phyloP scores from a whole-genome alignment of 352 stramenopile species.

The Aphanomyces invadans region DNA sequence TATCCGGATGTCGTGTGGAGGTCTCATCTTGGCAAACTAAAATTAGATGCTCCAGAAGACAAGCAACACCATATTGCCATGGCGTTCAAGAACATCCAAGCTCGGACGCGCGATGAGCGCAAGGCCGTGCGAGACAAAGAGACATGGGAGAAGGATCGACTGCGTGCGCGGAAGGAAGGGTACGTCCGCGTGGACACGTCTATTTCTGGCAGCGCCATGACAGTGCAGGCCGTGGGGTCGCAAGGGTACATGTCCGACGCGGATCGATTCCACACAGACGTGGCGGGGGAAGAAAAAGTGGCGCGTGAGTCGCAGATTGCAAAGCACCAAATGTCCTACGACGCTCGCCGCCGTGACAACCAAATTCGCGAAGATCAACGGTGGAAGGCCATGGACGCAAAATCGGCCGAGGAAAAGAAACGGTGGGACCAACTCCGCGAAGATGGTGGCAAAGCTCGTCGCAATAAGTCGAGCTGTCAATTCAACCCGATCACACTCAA shows the following conservation, averaged over 20 bases:
- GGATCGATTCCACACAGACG: constrained; percentile 87
- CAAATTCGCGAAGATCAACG: constrained; percentile 68
- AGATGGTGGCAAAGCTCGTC: constrained; percentile 67
- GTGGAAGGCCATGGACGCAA: constrained; percentile 77
- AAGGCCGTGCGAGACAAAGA: constrained; percentile 71
- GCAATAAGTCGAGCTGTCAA: constrained; percentile 78
- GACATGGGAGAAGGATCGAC: constrained; percentile 60
- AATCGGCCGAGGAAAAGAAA: constrained; percentile 55
- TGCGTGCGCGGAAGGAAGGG: constrained; percentile 55
- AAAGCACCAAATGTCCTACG: constrained; percentile 50
- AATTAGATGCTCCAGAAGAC: constrained; percentile 2
- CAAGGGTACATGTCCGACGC: constrained; percentile 79
- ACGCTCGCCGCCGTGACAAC: constrained; percentile 48
- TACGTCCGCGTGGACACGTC: constrained; percentile 65
- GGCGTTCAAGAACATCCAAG: constrained; percentile 75
- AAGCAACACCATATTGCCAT: constrained; percentile 3
- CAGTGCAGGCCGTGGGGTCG: constrained; percentile 48
- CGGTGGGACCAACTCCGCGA: constrained; percentile 50
- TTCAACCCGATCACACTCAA: constrained; percentile 85
- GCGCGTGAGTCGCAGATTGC: constrained; percentile 44
- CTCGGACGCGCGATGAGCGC: constrained; percentile 54
- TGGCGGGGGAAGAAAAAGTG: constrained; percentile 70
- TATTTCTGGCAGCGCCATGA: constrained; percentile 53
- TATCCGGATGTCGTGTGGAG: neutral
- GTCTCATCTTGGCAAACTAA: constrained; percentile 1